Percentiles rank a stretch among this genome's conserved stretches.
These are phyloP conservation scores for Fusarium tupiense DNA, from an alignment of 2,329 filamentous ascomycete genomes.

Conservation along the genomic window DNA sequence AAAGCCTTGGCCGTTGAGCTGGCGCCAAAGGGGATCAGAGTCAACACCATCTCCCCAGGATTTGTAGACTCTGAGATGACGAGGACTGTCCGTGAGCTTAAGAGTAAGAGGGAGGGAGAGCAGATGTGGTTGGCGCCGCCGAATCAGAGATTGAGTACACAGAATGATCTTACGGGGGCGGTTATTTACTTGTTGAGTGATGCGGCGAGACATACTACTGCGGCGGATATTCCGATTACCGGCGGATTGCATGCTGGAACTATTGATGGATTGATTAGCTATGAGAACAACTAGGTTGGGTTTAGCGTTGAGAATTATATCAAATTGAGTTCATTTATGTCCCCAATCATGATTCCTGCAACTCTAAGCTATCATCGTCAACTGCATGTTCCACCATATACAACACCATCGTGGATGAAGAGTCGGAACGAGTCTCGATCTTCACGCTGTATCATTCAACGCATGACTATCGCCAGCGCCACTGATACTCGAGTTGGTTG, in stretches of 20 bases:
- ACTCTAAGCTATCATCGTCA: background rate
- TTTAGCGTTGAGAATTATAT: background rate
- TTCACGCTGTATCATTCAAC: background rate
- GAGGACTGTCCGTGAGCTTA: conserved; percentile 43
- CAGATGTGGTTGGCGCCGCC: conserved; percentile 53
- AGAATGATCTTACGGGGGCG: conserved; percentile 55
- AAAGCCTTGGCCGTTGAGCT: conserved; percentile 52
- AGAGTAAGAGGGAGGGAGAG: conserved; percentile 47
- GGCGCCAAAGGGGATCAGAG: conserved; percentile 48
- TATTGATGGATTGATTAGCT: conserved; percentile 50
- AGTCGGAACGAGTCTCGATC: too few relatives aligned
- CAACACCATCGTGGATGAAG: background rate
- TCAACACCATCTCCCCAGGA: conserved; percentile 53
- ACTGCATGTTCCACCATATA: too few relatives aligned
- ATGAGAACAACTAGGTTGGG: conserved; percentile 30
- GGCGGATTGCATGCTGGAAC: conserved; percentile 55
- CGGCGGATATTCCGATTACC: conserved; percentile 55
- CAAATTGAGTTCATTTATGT: background rate
- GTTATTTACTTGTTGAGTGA: conserved; percentile 57
- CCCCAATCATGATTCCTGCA: accelerated
- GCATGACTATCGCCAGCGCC: too few relatives aligned
- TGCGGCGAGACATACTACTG: conserved; percentile 54
- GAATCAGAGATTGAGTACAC: conserved; percentile 51
- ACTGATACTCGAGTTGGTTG: background rate
- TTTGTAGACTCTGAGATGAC: conserved; percentile 52